Evolutionary conservation across 2,329 filamentous ascomycete genomes (phyloP), one percentile per base, ranked within the genome.

Genomic region (Fusarium sp.): DNA sequence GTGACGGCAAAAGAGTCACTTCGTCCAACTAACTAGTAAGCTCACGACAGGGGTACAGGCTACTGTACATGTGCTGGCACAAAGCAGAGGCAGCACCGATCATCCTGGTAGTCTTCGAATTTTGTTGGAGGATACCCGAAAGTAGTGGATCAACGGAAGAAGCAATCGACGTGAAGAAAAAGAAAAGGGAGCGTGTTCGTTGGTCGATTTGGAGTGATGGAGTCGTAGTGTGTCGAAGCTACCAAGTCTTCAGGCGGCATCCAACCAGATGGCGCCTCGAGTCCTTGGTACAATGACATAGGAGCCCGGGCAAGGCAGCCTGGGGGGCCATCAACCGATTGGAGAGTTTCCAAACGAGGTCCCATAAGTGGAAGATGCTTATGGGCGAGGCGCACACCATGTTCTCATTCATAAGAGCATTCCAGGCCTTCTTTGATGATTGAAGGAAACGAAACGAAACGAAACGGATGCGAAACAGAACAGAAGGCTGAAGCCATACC

Each of bases 1-100:
- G 47, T 21, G 23, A 21, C 21, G 50, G 38, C 30, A 42, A 47
- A 30, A 30, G 38, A 40, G 40, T n/a, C 30, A 12, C 44, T 25
- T 23, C n/a, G 42, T 32, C n/a, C 35, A 61, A 25, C n/a, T 10
- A 43, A 13, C 66, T 38, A 65, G 59, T 64, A 40, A 53, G 57
- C 54, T 19, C 9, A 21, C 21, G 52, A 69, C 67, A 70, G 52
- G 67, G 67, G 33, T 69, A 15, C 13, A 40, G 25, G 46, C 32
- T 69, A 46, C 32, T 59, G 23, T 59, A 58, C 38, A 46, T 54
- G 58, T 40, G 25, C 57, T 38, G 38, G 46, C 46, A 43, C 28
- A 37, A 23, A 53, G 38, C 42, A 70, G 43, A 13, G 46, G 4
- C 46, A 33, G 40, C 19, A 60, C 30, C 49, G 18, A 40, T 65